Base-by-base conservation (phyloP, 768 basidiomycete species). In the Termitomyces sp. region DNA sequence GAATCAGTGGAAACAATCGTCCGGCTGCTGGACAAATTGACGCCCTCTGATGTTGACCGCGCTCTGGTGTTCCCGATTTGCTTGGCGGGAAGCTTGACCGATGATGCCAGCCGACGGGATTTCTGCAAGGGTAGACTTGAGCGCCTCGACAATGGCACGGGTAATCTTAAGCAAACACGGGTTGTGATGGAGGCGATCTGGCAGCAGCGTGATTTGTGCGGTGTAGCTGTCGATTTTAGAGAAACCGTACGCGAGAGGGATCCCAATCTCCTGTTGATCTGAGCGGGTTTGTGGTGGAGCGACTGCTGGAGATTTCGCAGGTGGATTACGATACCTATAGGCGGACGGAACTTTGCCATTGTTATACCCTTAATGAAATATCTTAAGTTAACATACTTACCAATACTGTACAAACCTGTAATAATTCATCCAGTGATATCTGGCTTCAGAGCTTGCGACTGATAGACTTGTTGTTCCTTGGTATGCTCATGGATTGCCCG, bases 41-140 rank as follows among this genome's bases (percentile, higher is more conserved):
- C 78, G 28, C 70, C 81, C 42, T 83, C 84, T 15, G 75, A 80
- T 56, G 69, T 82, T 43, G 90, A 93, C 68, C 81, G 87, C 55
- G 77, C 80, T 8, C 69, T 91, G 42, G 74, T 89, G 21, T 86
- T 91, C 70, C 89, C 90, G 30, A 78, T 89, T 54, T 86, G 83
- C 66, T 73, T 93, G 42, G 83, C 85, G 31, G 90, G 86, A 5
- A 83, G 83, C 67, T 78, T 91, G 78, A 81, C 87, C 45, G 84
- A 89, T 67, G 82, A 86, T 67, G 80, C 76, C 17, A 71, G 68
- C 41, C 75, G 75, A 49, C 77, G 84, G 37, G 82, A 84, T 50
- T 77, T 84, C 62, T 73, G 87, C 67, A 85, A 82, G 63, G 70
- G 72, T 23, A 76, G 85, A 49, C 66, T 89, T 48, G 76, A 80